Evolutionary conservation across 2,329 filamentous ascomycete genomes (phyloP).

Genomic region (Aspergillus luchuensis): DNA sequence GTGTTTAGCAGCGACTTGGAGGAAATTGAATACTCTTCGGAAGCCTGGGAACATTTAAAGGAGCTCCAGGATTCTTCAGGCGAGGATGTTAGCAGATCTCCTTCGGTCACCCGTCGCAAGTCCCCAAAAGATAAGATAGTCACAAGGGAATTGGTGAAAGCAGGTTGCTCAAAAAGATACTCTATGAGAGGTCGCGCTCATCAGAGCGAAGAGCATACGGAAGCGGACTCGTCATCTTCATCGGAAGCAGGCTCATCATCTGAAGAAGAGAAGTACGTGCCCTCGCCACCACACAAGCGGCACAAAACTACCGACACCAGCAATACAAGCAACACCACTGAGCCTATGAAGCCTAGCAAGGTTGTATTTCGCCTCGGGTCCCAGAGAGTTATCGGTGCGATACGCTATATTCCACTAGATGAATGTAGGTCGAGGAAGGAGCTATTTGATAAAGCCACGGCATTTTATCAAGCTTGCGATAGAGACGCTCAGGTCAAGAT

Average conservation of each 20-base stretch:
- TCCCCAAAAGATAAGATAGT: not conserved
- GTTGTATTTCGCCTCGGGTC: slow-evolving; percentile 24
- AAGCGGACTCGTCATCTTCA: not conserved
- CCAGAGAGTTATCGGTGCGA: slow-evolving; percentile 9
- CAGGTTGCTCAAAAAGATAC: not conserved
- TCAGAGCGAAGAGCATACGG: not conserved
- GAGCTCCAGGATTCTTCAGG: not conserved
- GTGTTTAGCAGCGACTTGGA: not conserved
- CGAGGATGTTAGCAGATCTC: not conserved
- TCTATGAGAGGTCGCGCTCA: not conserved
- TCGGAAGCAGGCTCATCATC: slow-evolving; percentile 1
- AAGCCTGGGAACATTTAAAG: slow-evolving; percentile 5
- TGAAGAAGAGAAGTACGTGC: slow-evolving; percentile 2
- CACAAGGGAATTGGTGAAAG: not conserved
- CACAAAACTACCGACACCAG: not conserved
- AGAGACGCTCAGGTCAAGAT: slow-evolving; percentile 15
- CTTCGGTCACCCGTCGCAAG: not conserved
- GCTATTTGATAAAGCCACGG: slow-evolving; percentile 24
- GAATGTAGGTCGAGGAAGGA: slow-evolving; percentile 18
- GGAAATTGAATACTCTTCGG: slow-evolving; percentile 6
- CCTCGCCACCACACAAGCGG: not conserved
- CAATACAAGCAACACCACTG: not conserved
- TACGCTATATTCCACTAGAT: slow-evolving; percentile 21
- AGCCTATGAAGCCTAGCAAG: not conserved
- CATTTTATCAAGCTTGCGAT: slow-evolving; percentile 22